Evolutionary conservation across 805 yeast genomes (phyloP), one percentile per base, ranked within the genome.

Genomic region (Naumovozyma castellii): DNA sequence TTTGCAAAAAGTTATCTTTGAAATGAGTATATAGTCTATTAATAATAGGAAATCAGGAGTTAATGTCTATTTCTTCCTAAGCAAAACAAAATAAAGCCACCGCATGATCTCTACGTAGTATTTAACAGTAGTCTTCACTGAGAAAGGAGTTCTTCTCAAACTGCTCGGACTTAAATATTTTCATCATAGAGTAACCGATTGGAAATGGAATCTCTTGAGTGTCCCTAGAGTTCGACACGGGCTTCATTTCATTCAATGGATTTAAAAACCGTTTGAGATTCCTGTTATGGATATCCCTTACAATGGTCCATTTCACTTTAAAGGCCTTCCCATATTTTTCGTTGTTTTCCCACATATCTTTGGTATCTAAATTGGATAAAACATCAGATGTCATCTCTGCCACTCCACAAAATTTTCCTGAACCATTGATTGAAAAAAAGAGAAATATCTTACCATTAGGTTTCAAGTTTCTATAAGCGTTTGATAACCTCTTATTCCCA

Each of bases 201-300:
- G 64, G 66, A 37, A 59, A 61, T 1, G 81, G 77, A 16, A 76
- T 47, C 41, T 73, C 78, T 53, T 76, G 81, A 0, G 81, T 73
- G 48, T 78, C 83, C 47, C 82, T 68, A 15, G 81, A 75, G 46
- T 71, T 68, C 1, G 80, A 72, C 1, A 78, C 75, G 1, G 78
- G 72, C 49, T 64, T 65, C 48, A 61, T 60, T 19, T 69, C 76
- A 48, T 75, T 73, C 19, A 61, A 48, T 3, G 69, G 65, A 5
- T 72, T 62, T 38, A 60, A 56, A 38, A 76, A 60, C 42, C 67
- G 70, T 41, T 68, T 70, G 39, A 78, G 66, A 38, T 51, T 51
- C 31, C 57, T 62, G 48, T 76, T 75, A 33, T 73, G 71, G 4
- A 77, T 63, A 44, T 76, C 76, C 47, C 72, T 71, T 5, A 71